These are phyloP conservation scores for Plasmodium inui DNA, from an alignment of 169 alveolate genomes.

Conservation along the genomic window DNA sequence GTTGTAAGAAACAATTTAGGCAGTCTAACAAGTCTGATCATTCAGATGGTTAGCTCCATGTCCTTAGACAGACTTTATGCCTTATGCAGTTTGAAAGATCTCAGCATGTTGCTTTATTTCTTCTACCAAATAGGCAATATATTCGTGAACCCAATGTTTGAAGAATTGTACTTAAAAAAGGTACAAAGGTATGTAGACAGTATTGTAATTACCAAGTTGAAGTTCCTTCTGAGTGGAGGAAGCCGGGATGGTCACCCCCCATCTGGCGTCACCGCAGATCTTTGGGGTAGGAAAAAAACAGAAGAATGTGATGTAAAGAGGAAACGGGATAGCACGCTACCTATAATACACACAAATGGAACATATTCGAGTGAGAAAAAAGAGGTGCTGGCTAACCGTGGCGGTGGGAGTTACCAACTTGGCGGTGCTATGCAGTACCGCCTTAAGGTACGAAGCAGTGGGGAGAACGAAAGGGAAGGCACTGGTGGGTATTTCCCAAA, in stretches of 20 bases:
- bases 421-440: neutral
- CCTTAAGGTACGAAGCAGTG: neutral
- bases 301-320: neutral
- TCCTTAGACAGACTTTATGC: slow-evolving; percentile 15
- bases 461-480: neutral
- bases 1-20: slow-evolving; percentile 14
- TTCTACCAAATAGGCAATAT: slow-evolving; percentile 47
- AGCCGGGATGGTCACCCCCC: neutral
- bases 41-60: slow-evolving; percentile 17
- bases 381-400: neutral
- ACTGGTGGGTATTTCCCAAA: neutral
- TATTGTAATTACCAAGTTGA: slow-evolving; percentile 22
- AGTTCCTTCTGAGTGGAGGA: neutral
- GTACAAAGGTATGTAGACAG: slow-evolving; percentile 20
- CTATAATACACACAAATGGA: neutral
- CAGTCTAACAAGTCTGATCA: slow-evolving; percentile 19
- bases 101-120: slow-evolving; percentile 25
- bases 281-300: neutral
- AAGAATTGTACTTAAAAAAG: slow-evolving; percentile 41
- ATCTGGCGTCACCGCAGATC: neutral
- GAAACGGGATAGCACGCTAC: neutral
- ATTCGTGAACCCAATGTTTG: slow-evolving; percentile 24
- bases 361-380: neutral
- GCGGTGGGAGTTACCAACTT: neutral
- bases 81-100: slow-evolving; percentile 8